Percentiles rank a stretch among this genome's conserved stretches.
These are phyloP conservation scores for Hymenoscyphus fraxineus DNA, from an alignment of 2,329 filamentous ascomycete species.

Conservation along the genomic window DNA sequence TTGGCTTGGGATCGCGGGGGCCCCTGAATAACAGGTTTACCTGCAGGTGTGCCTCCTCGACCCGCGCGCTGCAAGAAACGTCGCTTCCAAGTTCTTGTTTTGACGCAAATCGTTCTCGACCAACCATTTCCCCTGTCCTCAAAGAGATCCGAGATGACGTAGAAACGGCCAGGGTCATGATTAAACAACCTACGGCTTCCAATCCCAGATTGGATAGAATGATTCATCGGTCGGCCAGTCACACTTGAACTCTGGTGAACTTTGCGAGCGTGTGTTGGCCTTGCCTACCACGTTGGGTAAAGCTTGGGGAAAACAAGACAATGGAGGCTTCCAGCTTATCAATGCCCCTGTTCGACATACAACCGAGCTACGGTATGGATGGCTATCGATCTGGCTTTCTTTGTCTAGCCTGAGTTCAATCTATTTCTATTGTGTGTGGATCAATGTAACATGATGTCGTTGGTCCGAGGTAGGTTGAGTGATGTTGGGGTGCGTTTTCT, in stretches of 20 bases:
- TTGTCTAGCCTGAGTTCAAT: background rate
- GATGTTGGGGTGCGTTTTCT: conserved; percentile 1
- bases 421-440: conserved; percentile 2
- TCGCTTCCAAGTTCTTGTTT: conserved; percentile 14
- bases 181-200: conserved; percentile 1
- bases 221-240: background rate
- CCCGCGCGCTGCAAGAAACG: conserved; percentile 11
- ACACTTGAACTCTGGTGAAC: background rate
- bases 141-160: conserved; percentile 12
- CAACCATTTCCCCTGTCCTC: conserved; percentile 8
- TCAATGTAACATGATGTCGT: background rate
- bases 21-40: background rate
- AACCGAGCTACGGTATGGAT: background rate
- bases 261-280: background rate
- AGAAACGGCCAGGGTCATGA: background rate
- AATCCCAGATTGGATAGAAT: conserved; percentile 5
- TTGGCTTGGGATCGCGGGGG: background rate
- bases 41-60: background rate
- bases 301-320: conserved; percentile 6
- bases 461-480: background rate
- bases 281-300: background rate
- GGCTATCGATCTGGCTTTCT: background rate
- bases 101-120: conserved; percentile 1
- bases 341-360: conserved; percentile 3
- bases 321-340: background rate